Conservation (phyloP, 2,329 filamentous ascomycete species). For the Xylariaceae sp. region DNA sequence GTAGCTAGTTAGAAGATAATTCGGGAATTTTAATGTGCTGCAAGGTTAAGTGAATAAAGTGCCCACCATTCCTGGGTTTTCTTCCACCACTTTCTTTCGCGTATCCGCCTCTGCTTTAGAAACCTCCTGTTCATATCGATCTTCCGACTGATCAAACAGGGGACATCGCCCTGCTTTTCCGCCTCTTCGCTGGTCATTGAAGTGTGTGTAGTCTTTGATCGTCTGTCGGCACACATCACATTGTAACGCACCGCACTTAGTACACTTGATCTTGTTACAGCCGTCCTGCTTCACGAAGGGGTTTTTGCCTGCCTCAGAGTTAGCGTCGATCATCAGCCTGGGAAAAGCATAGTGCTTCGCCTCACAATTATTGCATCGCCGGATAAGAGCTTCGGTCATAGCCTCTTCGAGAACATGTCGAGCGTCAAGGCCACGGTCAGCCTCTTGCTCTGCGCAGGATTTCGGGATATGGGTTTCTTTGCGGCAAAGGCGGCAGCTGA, state of each 20-base stretch:
- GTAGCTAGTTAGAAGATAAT: constrained; percentile 18
- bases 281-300: constrained; percentile 74
- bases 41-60: neutral
- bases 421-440: constrained; percentile 55
- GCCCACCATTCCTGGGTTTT: constrained; percentile 56
- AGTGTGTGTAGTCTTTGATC: constrained; percentile 62
- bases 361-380: constrained; percentile 65
- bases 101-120: constrained; percentile 56
- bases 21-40: neutral
- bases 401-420: constrained; percentile 75
- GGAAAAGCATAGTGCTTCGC: neutral
- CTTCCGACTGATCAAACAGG: constrained; percentile 60
- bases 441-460: constrained; percentile 63
- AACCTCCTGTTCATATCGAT: constrained; percentile 61
- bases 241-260: constrained; percentile 52
- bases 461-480: constrained; percentile 66
- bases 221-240: constrained; percentile 71
- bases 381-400: constrained; percentile 74
- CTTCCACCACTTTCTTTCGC: constrained; percentile 49
- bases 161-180: constrained; percentile 57
- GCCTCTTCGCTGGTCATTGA: constrained; percentile 50
- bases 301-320: constrained; percentile 49
- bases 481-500: constrained; percentile 66
- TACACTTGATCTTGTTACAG: constrained; percentile 81
- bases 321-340: neutral